These are phyloP conservation scores for Cnidoscolus chayamansa DNA, from an alignment of 441 rosid species.

Conservation along the genomic window DNA sequence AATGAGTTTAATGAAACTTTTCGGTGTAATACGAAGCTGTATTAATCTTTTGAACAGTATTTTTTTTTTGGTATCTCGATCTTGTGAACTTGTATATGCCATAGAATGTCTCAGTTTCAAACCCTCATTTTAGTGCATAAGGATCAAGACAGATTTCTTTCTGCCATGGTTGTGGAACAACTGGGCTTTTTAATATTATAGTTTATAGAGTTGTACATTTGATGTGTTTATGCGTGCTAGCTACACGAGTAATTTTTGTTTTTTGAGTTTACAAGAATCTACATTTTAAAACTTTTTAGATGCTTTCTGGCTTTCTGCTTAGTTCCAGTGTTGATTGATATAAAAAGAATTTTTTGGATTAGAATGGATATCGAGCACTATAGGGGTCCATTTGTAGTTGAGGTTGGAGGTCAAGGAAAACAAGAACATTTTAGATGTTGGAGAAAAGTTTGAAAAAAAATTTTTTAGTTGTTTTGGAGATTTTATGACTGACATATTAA, in stretches of 20 bases:
- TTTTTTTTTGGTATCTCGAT: background rate
- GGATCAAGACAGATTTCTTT: background rate
- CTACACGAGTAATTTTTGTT: background rate
- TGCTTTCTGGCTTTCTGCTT: background rate
- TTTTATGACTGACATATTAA: too few species aligned
- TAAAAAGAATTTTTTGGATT: background rate
- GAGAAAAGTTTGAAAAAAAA: too few species aligned
- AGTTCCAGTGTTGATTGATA: background rate
- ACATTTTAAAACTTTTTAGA: background rate
- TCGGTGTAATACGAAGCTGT: constrained; percentile 8
- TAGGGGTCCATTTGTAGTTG: background rate
- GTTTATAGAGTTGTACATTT: background rate
- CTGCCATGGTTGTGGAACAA: background rate
- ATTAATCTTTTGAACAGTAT: background rate
- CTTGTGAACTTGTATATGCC: background rate
- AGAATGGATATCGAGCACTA: background rate
- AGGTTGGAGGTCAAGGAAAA: too few species aligned
- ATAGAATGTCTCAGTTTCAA: background rate
- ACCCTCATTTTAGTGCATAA: background rate
- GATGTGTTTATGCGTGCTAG: background rate
- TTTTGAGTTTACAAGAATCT: constrained; percentile 5
- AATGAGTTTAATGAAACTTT: background rate
- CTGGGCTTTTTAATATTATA: background rate
- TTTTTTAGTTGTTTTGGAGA: too few species aligned
- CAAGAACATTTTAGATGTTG: too few species aligned